Percentiles rank a stretch among this genome's conserved stretches.
Evolutionary conservation across 768 basidiomycete species (phyloP).

Genomic region (Tubosaeta brunneosetosa): DNA sequence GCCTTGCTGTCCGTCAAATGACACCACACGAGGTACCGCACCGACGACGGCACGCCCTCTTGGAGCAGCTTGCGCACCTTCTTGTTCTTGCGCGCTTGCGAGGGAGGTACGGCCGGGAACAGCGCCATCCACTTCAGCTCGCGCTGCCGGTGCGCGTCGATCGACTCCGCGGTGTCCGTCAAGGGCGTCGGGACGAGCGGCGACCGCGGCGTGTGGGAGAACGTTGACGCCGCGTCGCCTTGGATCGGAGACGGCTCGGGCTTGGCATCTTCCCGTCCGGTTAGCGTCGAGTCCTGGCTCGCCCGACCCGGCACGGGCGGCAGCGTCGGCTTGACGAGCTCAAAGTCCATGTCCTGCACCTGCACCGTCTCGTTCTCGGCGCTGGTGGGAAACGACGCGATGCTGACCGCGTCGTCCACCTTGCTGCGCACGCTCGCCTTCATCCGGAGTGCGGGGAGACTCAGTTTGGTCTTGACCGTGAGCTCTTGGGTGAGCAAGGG

Average conservation of each 20-base stretch:
- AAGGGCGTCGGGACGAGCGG: conserved; percentile 15
- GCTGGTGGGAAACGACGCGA: conserved; percentile 19
- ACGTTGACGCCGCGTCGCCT: conserved; percentile 41
- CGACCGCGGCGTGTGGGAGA: conserved; percentile 30
- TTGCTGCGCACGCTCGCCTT: conserved; percentile 26
- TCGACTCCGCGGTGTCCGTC: conserved; percentile 23
- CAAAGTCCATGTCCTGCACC: conserved; percentile 78
- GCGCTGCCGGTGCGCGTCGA: conserved; percentile 66
- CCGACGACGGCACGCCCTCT: conserved; percentile 79
- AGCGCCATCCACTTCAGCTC: conserved; percentile 74
- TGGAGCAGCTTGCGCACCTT: conserved; percentile 69
- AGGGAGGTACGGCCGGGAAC: conserved; percentile 51
- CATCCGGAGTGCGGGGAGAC: conserved; percentile 61
- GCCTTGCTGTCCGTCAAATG: conserved; percentile 75
- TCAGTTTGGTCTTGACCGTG: conserved; percentile 56
- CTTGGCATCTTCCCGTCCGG: conserved; percentile 23
- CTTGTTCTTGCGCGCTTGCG: conserved; percentile 71
- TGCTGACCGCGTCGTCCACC: conserved; percentile 30
- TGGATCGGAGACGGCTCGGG: conserved; percentile 20
- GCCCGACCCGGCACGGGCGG: conserved; percentile 38
- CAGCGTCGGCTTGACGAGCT: conserved; percentile 63
- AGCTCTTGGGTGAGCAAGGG: conserved; percentile 24
- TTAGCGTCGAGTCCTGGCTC: conserved; percentile 52
- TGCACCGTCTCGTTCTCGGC: conserved; percentile 57
- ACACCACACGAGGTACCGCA: conserved; percentile 82